Evolutionary conservation across 2,329 filamentous ascomycete genomes (phyloP), one percentile per base, ranked within the genome.

Genomic region (Talaromyces sp.): DNA sequence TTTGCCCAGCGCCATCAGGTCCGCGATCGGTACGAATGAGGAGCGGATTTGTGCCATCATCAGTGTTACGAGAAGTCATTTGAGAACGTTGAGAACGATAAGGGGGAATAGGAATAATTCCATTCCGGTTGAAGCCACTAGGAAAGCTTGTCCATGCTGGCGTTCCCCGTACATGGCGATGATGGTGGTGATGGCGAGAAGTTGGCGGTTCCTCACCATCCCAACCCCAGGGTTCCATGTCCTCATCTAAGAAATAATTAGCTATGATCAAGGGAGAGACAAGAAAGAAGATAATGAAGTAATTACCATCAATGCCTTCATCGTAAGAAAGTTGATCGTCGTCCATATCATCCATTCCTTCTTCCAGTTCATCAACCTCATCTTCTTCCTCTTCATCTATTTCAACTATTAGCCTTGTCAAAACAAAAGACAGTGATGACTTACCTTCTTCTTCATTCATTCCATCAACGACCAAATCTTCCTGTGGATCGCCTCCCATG

Each of bases 11-110:
- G 36, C 68, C 58, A 34, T 79, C 77, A 47, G 72, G 69, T 29
- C 70, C 70, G 58, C 74, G 76, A 62, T 76, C 79, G 54, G 78
- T 77, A 64, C 91, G 89, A 69, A 93, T 90, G 63, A 98, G 86
- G 13, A 98, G 83, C 51, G 94, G 94, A 73, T 98, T 97, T 25
- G 88, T 84, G 3, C 92, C 93, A 74, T 97, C 93, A 69, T 97
- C 92, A 38, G 85, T 84, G 31, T 83, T 83, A 65, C 85, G 83
- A 61, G 85, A 79, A 36, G 85, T 81, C 15, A 77, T 71, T 59
- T 79, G 75, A 40, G 72, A 76, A 54, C 81, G 76, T 67, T 82
- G 80, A 38, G 81, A 75, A 63, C 81, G 78, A 67, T 81, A 82
- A 17, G 77, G 75, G 45, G 78, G 78, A 25, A 79, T 78, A 13